These are phyloP conservation scores for Blastomyces emzantsi DNA, from an alignment of 2,329 filamentous ascomycete species.

Conservation along the genomic window DNA sequence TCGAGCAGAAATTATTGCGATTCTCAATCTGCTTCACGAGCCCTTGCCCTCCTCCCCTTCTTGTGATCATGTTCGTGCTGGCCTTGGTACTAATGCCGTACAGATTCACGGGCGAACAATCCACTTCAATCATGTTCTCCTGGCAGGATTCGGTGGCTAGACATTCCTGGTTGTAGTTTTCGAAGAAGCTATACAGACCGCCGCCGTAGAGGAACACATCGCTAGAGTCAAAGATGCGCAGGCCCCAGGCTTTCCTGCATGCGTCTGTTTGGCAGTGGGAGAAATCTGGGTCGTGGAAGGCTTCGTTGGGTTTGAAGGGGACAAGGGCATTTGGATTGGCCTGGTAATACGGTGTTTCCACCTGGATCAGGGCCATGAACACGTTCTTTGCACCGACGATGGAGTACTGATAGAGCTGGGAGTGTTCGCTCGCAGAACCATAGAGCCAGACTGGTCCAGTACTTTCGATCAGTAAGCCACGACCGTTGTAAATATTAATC, in stretches of 20 bases:
- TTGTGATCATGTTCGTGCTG: slow-evolving; percentile 60
- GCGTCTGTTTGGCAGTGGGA: slow-evolving; percentile 44
- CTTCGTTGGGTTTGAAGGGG: neutral
- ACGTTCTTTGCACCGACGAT: slow-evolving; percentile 66
- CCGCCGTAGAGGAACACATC: slow-evolving; percentile 63
- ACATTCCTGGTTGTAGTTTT: slow-evolving; percentile 69
- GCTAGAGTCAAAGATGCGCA: slow-evolving; percentile 59
- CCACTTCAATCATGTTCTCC: slow-evolving; percentile 65
- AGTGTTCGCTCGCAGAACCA: slow-evolving; percentile 58
- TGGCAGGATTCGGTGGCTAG: slow-evolving; percentile 61
- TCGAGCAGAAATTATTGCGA: slow-evolving; percentile 36
- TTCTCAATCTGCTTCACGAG: slow-evolving; percentile 35
- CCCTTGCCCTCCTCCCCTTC: slow-evolving; percentile 26
- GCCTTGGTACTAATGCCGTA: slow-evolving; percentile 69
- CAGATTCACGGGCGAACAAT: slow-evolving; percentile 50
- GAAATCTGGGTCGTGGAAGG: slow-evolving; percentile 44
- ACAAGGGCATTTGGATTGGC: slow-evolving; percentile 54
- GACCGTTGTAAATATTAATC: slow-evolving; percentile 73
- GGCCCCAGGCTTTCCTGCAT: slow-evolving; percentile 69
- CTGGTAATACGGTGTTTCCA: slow-evolving; percentile 80
- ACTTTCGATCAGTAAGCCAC: slow-evolving; percentile 73
- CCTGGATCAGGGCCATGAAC: slow-evolving; percentile 77
- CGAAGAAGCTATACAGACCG: slow-evolving; percentile 73
- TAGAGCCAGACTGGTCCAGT: slow-evolving; percentile 70
- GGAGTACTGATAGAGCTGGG: slow-evolving; percentile 69